Evolutionary conservation across 2,329 filamentous ascomycete genomes (phyloP).

Genomic region (Hypoxylon sp.): DNA sequence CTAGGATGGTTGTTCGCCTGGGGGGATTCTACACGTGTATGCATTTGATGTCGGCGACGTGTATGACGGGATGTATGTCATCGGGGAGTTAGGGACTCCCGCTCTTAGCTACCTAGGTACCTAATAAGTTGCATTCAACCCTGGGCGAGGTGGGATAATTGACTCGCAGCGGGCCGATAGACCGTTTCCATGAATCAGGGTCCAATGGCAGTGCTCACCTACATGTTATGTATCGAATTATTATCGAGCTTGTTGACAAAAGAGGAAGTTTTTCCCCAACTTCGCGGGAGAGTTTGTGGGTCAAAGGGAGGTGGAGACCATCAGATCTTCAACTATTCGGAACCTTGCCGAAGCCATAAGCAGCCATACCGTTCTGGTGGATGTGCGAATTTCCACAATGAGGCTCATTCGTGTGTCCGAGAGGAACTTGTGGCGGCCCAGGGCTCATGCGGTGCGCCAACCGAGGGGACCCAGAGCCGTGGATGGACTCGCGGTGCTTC

Average conservation of each 20-base stretch:
- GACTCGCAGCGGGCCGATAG: background rate
- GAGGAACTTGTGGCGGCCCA: slow-evolving; percentile 40
- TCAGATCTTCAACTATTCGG: slow-evolving; percentile 44
- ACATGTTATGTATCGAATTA: slow-evolving; percentile 30
- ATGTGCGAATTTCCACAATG: slow-evolving; percentile 43
- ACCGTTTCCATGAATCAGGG: background rate
- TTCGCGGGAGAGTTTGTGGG: slow-evolving; percentile 26
- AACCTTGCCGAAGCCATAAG: slow-evolving; percentile 53
- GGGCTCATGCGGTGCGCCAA: slow-evolving; percentile 51
- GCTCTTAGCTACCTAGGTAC: background rate
- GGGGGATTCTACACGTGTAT: background rate
- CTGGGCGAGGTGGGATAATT: slow-evolving; percentile 1
- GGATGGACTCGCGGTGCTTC: slow-evolving; percentile 44
- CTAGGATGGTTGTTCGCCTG: slow-evolving; percentile 5
- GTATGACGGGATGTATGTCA: background rate
- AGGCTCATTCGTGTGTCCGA: slow-evolving; percentile 47
- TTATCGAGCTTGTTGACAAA: slow-evolving; percentile 22
- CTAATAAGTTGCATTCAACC: background rate
- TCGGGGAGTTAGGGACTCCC: slow-evolving; percentile 2
- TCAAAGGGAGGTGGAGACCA: slow-evolving; percentile 46
- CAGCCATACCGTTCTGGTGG: slow-evolving; percentile 51
- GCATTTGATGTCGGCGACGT: slow-evolving; percentile 9
- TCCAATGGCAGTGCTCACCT: slow-evolving; percentile 1
- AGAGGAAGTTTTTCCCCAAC: slow-evolving; percentile 27
- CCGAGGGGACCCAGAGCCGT: slow-evolving; percentile 49